Evolutionary conservation across 495 filamentous ascomycete genomes (phyloP).

Genomic region (Talaromyces thailandensis): DNA sequence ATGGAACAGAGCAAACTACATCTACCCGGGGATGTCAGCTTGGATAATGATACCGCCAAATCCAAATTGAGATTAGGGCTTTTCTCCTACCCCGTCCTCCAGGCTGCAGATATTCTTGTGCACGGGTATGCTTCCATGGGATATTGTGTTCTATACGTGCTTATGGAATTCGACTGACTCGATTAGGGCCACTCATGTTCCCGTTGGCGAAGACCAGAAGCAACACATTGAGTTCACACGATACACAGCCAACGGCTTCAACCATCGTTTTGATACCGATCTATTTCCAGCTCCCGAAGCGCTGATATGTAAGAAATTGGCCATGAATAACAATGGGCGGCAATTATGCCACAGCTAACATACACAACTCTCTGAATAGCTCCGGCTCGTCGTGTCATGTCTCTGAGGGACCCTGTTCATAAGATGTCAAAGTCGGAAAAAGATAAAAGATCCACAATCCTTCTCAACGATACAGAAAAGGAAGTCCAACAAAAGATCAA

Average conservation of each 20-base stretch:
- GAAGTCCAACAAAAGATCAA: slow-evolving; percentile 59
- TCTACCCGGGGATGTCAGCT: slow-evolving; percentile 42
- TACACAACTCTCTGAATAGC: slow-evolving; percentile 29
- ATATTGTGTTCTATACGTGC: not conserved
- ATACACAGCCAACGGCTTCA: slow-evolving; percentile 76
- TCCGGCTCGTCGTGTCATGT: slow-evolving; percentile 80
- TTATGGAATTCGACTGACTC: not conserved
- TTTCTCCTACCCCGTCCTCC: slow-evolving; percentile 92
- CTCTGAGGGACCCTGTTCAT: slow-evolving; percentile 57
- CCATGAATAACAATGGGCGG: not conserved
- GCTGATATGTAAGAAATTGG: slow-evolving; percentile 56
- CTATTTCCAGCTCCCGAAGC: slow-evolving; percentile 64
- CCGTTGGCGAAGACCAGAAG: slow-evolving; percentile 85
- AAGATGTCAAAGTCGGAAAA: slow-evolving; percentile 94
- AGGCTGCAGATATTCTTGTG: slow-evolving; percentile 88
- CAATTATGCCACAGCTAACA: slow-evolving; percentile 1
- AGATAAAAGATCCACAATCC: slow-evolving; percentile 62
- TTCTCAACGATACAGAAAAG: slow-evolving; percentile 60
- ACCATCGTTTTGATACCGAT: slow-evolving; percentile 50
- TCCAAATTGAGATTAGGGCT: slow-evolving; percentile 73
- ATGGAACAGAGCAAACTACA: slow-evolving; percentile 57
- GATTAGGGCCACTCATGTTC: slow-evolving; percentile 77
- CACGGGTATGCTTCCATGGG: slow-evolving; percentile 48
- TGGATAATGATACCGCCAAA: slow-evolving; percentile 43
- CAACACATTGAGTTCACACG: slow-evolving; percentile 93